A percentile compares a stretch with the other conserved stretches of the same genome.
These are phyloP conservation scores for Sphagnum fallax DNA, from an alignment of 228 moss, liverwort and hornwort species.

Conservation along the genomic window DNA sequence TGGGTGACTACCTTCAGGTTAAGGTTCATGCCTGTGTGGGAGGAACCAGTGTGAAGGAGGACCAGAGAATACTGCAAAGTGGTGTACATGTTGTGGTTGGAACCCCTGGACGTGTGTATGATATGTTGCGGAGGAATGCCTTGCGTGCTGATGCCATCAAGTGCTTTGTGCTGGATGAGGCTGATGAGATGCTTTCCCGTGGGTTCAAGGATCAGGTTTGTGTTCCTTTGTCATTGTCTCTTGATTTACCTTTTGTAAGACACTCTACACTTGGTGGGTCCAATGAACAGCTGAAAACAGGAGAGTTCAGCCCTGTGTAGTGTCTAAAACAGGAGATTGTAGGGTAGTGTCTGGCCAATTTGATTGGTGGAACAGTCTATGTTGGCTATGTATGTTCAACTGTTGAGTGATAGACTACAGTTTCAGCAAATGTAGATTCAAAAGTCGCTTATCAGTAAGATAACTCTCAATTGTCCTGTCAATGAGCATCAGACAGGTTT, in stretches of 20 bases:
- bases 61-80: slow-evolving; percentile 69
- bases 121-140: slow-evolving; percentile 74
- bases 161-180: slow-evolving; percentile 79
- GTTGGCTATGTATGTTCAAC: no score
- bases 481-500: neutral
- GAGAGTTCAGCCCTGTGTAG: neutral
- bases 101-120: slow-evolving; percentile 79
- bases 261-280: neutral
- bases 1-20: slow-evolving; percentile 74
- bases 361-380: neutral
- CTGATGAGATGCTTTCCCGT: slow-evolving; percentile 85
- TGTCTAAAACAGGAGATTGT: neutral
- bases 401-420: no score
- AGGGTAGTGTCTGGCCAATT: neutral
- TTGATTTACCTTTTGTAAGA: neutral
- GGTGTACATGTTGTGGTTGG: slow-evolving; percentile 86
- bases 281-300: no score
- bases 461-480: no score
- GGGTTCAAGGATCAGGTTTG: slow-evolving; percentile 82
- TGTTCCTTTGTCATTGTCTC: neutral
- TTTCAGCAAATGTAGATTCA: no score
- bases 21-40: slow-evolving; percentile 84
- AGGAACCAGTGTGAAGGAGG: slow-evolving; percentile 68
- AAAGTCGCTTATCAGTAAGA: no score
- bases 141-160: slow-evolving; percentile 73